Evolutionary conservation across 352 stramenopile species (phyloP).

Genomic region (Pythium volutum): DNA sequence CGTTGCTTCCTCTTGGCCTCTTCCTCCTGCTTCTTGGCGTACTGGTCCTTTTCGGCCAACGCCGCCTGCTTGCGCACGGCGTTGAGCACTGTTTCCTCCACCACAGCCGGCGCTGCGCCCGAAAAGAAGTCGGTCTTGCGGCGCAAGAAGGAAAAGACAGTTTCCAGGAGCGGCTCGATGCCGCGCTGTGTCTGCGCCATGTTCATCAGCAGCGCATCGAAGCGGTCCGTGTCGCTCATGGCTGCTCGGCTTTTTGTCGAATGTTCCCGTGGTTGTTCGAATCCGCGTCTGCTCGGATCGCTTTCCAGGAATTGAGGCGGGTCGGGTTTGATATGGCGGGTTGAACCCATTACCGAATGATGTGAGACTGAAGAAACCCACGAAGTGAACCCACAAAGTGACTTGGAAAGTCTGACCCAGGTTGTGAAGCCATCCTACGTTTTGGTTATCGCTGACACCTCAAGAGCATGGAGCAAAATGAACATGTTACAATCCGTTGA

Average conservation of each 20-base stretch:
- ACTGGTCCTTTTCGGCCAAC: conserved; percentile 79
- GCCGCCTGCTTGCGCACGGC: conserved; percentile 91
- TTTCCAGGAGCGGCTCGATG: conserved; percentile 98
- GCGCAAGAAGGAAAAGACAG: conserved; percentile 97
- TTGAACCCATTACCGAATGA: background rate
- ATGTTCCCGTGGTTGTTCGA: conserved; percentile 10
- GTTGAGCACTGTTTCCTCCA: conserved; percentile 86
- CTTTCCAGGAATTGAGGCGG: conserved; percentile 1
- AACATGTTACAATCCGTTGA: conserved; percentile 24
- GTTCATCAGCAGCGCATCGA: conserved; percentile 96
- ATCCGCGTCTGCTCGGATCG: conserved; percentile 6
- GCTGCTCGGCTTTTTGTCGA: conserved; percentile 1
- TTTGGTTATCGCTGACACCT: too few species aligned
- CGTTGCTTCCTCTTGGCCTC: conserved; percentile 62
- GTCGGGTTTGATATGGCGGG: background rate
- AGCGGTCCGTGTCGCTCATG: conserved; percentile 77
- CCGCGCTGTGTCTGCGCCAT: conserved; percentile 95
- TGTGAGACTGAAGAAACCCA: too few species aligned
- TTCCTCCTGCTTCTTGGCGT: conserved; percentile 72
- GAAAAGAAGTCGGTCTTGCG: conserved; percentile 99
- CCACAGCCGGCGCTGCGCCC: conserved; percentile 69
- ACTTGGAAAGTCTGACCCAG: too few species aligned
- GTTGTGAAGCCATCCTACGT: too few species aligned
- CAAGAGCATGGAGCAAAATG: conserved; percentile 14
- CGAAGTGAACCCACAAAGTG: background rate